phyloP scores from a whole-genome alignment of 73 alveolate genomes.

The Durusdinium trenchii region DNA sequence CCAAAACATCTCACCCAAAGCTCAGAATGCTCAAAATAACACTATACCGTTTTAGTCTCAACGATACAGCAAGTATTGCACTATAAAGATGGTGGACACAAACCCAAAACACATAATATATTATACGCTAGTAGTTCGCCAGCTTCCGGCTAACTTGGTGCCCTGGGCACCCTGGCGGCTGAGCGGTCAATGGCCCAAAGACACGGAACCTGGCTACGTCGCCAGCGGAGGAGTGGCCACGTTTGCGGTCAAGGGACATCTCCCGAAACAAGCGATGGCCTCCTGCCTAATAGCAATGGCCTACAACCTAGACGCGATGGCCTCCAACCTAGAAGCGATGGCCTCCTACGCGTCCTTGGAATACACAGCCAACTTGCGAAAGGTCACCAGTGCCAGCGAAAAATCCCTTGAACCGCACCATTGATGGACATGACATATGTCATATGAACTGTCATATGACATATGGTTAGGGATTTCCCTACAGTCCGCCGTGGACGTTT shows the following conservation, averaged over 20 bases:
- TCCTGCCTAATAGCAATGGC: too few relatives aligned
- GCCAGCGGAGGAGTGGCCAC: not conserved
- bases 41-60: not conserved
- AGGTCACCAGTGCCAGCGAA: too few relatives aligned
- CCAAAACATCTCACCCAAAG: not conserved
- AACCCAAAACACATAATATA: too few relatives aligned
- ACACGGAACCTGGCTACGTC: constrained; percentile 39
- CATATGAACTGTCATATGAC: too few relatives aligned
- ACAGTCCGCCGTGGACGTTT: too few relatives aligned
- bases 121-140: not conserved
- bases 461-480: too few relatives aligned
- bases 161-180: not conserved
- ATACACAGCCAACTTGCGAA: not conserved
- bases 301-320: too few relatives aligned
- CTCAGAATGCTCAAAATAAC: not conserved
- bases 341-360: not conserved
- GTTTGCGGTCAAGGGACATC: not conserved
- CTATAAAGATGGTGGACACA: too few relatives aligned
- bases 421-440: too few relatives aligned
- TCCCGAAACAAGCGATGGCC: not conserved
- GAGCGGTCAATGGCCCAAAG: constrained; percentile 65
- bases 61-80: not conserved
- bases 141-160: not conserved
- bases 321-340: too few relatives aligned
- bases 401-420: too few relatives aligned